phyloP scores from a whole-genome alignment of 2,329 filamentous ascomycete species.

The Anthostomella pinea region DNA sequence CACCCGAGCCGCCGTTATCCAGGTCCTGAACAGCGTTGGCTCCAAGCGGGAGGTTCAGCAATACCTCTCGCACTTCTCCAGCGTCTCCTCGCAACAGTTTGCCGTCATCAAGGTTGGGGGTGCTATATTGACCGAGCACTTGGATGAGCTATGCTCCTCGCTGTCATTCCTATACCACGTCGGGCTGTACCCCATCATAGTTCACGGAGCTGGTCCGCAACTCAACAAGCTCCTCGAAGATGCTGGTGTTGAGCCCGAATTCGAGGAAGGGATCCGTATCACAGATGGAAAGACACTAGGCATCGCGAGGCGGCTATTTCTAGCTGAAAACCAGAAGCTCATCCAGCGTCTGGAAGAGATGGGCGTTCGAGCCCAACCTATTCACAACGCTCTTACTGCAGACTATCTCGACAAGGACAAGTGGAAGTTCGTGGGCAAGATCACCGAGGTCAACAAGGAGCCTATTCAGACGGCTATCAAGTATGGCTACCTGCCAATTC shows the following conservation, averaged over 20 bases:
- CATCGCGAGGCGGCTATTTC: constrained; percentile 85
- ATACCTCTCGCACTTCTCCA: constrained; percentile 96
- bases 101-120: constrained; percentile 98
- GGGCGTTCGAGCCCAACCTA: constrained; percentile 83
- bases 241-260: constrained; percentile 90
- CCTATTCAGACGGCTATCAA: constrained; percentile 90
- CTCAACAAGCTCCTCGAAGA: constrained; percentile 87
- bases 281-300: constrained; percentile 94
- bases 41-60: constrained; percentile 96
- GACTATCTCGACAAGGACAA: constrained; percentile 96
- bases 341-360: constrained; percentile 86
- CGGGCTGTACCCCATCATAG: constrained; percentile 89
- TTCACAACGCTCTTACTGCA: constrained; percentile 86
- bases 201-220: constrained; percentile 93
- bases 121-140: constrained; percentile 90
- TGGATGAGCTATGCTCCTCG: constrained; percentile 86
- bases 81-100: constrained; percentile 94
- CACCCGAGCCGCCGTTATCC: constrained; percentile 78
- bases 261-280: constrained; percentile 92
- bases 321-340: constrained; percentile 92
- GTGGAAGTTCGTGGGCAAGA: constrained; percentile 93
- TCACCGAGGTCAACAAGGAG: constrained; percentile 85
- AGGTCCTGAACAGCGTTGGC: constrained; percentile 91
- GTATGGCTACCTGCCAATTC: constrained; percentile 85
- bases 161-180: constrained; percentile 93